Base-by-base conservation (phyloP, 305 asterid genomes). In the Nicotiana rustica region DNA sequence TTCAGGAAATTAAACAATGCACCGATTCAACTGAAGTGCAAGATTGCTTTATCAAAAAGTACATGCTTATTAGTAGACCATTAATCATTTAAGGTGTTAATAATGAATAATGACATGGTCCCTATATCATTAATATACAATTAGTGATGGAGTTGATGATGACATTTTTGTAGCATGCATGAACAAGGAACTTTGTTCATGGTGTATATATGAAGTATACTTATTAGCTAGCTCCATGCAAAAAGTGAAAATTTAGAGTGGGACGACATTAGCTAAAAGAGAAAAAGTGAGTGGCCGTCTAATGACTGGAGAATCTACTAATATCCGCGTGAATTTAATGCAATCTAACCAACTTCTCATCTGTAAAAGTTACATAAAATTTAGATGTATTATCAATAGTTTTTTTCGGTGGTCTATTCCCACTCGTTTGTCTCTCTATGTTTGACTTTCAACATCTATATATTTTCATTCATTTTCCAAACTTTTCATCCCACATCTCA, bases 251-350 rank as follows among this genome's bases (percentile, higher is more conserved):
- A 14, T 25, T 6, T 71, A 71, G 61, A 73, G 29, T 21, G 79
- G 25, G 15, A 25, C 29, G 29, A 73, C 0, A 41, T 44, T 31
- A 67, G 21, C 64, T 4, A 19, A 64, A 10, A 64, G 29, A 1
- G 6, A 64, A 64, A 64, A 9, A 61, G 14, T 29, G 25, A n/a
- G 79, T 25, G 15, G 79, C 55, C 76, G 76, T 6, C 76, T 67
- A 67, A 67, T 35, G 15, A 67, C 0, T 35, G 44, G 44, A 25
- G 49, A 49, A 73, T 21, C 79, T 73, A 73, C 62, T 5, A 29
- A 17, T 81, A 13, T 67, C 89, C 86, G 87, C 86, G 87, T 84
- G 81, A 80, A 41, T 84, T 73, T 87, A 87, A 84, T 82, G 89
- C 87, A 17, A 80, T 67, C 77, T 29, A 36, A 80, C 78, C 21